Conservation (phyloP, 2,329 filamentous ascomycete species). For the Cladosporium colombiae region DNA sequence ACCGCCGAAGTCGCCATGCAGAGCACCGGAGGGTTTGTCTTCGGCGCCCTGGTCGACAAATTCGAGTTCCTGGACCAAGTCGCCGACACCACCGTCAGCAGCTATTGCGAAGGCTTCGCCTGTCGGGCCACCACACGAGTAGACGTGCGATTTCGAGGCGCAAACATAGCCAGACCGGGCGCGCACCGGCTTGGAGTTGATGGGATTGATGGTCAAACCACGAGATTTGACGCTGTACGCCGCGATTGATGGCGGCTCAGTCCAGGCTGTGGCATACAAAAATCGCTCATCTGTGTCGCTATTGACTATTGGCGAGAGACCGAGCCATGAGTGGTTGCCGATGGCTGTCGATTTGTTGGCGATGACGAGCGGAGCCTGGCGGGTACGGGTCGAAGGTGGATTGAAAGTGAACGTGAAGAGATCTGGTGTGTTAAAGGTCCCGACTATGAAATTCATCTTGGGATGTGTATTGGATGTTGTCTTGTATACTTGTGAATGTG, state of each 20-base stretch:
- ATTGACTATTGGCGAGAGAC: slow-evolving; percentile 28
- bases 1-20: slow-evolving; percentile 39
- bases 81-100: slow-evolving; percentile 34
- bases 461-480: neutral
- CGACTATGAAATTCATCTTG: slow-evolving; percentile 40
- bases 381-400: slow-evolving; percentile 22
- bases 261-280: slow-evolving; percentile 41
- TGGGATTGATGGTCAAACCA: slow-evolving; percentile 31
- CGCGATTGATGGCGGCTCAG: slow-evolving; percentile 36
- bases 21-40: slow-evolving; percentile 31
- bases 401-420: slow-evolving; percentile 38
- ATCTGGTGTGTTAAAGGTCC: slow-evolving; percentile 36
- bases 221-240: slow-evolving; percentile 31
- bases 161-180: slow-evolving; percentile 38
- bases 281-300: slow-evolving; percentile 24
- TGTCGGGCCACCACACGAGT: slow-evolving; percentile 36
- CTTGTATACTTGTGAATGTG: too few species aligned
- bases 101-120: slow-evolving; percentile 37
- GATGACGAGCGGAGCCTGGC: slow-evolving; percentile 25
- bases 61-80: slow-evolving; percentile 36
- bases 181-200: slow-evolving; percentile 37
- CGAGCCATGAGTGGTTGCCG: slow-evolving; percentile 40
- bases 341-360: slow-evolving; percentile 34
- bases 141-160: slow-evolving; percentile 34
- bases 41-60: slow-evolving; percentile 35